Evolutionary conservation across 129 eudicot species (phyloP).

Genomic region (Flaveria bidentis): DNA sequence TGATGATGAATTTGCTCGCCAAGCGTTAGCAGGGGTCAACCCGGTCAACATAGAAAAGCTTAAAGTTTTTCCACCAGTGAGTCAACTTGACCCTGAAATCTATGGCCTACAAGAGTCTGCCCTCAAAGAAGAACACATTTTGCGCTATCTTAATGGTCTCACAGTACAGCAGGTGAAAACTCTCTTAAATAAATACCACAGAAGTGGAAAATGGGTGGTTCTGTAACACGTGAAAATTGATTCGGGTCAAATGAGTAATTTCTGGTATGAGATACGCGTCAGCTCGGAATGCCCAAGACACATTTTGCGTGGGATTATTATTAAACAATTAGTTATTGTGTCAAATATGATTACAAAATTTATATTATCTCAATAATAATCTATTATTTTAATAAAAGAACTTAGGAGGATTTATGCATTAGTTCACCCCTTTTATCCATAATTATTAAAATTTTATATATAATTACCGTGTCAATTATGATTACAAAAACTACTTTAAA

Average conservation of each 20-base stretch:
- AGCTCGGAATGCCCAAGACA: too few relatives aligned
- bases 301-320: background rate
- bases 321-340: too few relatives aligned
- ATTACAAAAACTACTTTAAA: background rate
- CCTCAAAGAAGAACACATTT: constrained; percentile 80
- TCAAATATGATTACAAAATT: too few relatives aligned
- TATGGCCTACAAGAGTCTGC: constrained; percentile 80
- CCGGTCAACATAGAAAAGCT: constrained; percentile 82
- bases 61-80: constrained; percentile 71
- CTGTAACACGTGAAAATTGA: background rate
- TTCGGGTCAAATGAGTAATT: background rate
- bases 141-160: constrained; percentile 76
- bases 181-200: background rate
- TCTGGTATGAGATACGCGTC: background rate
- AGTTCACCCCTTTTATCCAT: background rate
- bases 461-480: background rate
- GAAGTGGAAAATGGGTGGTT: background rate
- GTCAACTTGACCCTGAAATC: constrained; percentile 79
- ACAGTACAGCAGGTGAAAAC: constrained; percentile 71
- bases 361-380: too few relatives aligned
- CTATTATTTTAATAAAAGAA: background rate
- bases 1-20: constrained; percentile 96
- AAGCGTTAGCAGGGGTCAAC: constrained; percentile 88
- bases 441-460: background rate
- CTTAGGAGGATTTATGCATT: background rate